These are phyloP conservation scores for Cairneyella variabilis DNA, from an alignment of 495 filamentous ascomycete species.

Conservation along the genomic window DNA sequence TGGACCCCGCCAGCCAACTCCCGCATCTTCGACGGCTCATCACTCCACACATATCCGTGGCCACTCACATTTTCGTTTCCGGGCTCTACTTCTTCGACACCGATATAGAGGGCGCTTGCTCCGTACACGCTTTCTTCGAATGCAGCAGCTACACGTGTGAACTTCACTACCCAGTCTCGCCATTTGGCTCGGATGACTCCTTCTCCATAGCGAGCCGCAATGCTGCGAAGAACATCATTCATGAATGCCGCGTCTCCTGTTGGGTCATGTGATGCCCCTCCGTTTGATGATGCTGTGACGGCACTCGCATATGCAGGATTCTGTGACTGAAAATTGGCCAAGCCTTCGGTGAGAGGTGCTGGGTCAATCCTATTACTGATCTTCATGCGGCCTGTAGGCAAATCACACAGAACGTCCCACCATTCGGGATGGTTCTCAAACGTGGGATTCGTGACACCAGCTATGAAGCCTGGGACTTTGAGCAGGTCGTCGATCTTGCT, in stretches of 20 bases:
- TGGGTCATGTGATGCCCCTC: conserved; percentile 46
- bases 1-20: conserved; percentile 88
- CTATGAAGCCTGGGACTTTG: conserved; percentile 95
- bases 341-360: conserved; percentile 73
- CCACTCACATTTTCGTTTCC: conserved; percentile 55
- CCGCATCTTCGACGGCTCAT: conserved; percentile 71
- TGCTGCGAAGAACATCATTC: conserved; percentile 75
- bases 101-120: conserved; percentile 83
- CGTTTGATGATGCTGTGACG: conserved; percentile 38
- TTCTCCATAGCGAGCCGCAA: conserved; percentile 83
- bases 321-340: conserved; percentile 82
- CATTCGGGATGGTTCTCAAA: conserved; percentile 94
- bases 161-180: conserved; percentile 84
- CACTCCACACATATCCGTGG: conserved; percentile 93
- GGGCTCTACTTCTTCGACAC: conserved; percentile 65
- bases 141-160: conserved; percentile 85
- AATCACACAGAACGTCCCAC: conserved; percentile 97
- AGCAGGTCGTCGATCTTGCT: conserved; percentile 97
- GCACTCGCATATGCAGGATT: conserved; percentile 52
- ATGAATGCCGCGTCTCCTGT: conserved; percentile 91
- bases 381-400: conserved; percentile 88
- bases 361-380: conserved; percentile 79
- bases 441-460: conserved; percentile 94
- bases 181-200: conserved; percentile 85
- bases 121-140: conserved; percentile 96